phyloP scores from a whole-genome alignment of 768 basidiomycete species.

The Rhizopogon sp. region DNA sequence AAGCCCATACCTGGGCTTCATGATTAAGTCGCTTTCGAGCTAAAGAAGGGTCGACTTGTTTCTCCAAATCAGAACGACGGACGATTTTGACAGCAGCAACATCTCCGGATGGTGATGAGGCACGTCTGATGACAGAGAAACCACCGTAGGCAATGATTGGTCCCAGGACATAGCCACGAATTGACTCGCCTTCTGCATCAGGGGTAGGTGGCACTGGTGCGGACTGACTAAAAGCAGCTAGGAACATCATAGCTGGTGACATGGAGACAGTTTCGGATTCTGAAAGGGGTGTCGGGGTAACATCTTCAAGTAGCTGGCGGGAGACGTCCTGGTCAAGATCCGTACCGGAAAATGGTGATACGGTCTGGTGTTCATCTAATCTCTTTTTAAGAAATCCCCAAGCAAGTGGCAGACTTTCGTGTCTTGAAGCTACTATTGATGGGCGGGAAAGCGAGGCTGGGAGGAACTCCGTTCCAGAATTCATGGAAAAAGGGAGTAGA shows the following conservation, averaged over 20 bases:
- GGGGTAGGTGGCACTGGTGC: slow-evolving; percentile 32
- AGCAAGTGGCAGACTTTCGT: slow-evolving; percentile 6
- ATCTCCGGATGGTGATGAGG: slow-evolving; percentile 56
- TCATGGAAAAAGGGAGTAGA: not conserved
- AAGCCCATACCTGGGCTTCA: slow-evolving; percentile 70
- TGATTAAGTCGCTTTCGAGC: slow-evolving; percentile 56
- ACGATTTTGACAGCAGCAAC: slow-evolving; percentile 85
- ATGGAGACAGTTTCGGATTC: slow-evolving; percentile 16
- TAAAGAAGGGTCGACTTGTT: slow-evolving; percentile 42
- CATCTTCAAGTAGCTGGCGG: slow-evolving; percentile 8
- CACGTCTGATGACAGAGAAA: slow-evolving; percentile 76
- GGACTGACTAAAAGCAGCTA: slow-evolving; percentile 55
- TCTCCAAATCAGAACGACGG: slow-evolving; percentile 49
- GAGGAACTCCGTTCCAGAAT: not conserved
- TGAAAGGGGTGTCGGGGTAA: slow-evolving; percentile 1
- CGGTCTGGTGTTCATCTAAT: slow-evolving; percentile 2
- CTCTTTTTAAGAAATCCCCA: slow-evolving; percentile 6
- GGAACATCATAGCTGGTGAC: slow-evolving; percentile 74
- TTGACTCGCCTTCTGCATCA: slow-evolving; percentile 62
- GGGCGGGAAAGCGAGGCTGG: slow-evolving; percentile 6
- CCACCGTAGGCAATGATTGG: slow-evolving; percentile 73
- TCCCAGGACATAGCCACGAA: slow-evolving; percentile 74
- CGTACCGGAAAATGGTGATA: slow-evolving; percentile 6
- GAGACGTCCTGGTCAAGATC: slow-evolving; percentile 26
- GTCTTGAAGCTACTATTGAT: slow-evolving; percentile 1